A percentile compares a stretch with the other conserved stretches of the same genome.
These are phyloP conservation scores for Metarhizium guizhouense DNA, from an alignment of 2,329 filamentous ascomycete genomes.

Conservation along the genomic window DNA sequence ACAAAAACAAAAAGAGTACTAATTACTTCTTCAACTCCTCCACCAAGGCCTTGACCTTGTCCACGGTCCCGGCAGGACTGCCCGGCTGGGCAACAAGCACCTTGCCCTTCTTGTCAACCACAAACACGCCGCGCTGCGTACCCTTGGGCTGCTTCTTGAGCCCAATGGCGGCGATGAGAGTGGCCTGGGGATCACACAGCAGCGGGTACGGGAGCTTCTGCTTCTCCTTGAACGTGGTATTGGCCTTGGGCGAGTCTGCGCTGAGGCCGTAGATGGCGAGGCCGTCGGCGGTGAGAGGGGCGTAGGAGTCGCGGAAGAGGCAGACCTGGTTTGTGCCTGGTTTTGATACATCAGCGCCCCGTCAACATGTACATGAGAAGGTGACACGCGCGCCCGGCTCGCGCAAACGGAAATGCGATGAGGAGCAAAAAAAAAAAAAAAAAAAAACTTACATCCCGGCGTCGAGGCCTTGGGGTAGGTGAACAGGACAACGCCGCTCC, in stretches of 20 bases:
- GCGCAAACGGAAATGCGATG: not conserved
- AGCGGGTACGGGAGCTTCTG: constrained; percentile 83
- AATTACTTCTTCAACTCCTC: constrained; percentile 26
- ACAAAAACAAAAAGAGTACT: not conserved
- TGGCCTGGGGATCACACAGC: constrained; percentile 69
- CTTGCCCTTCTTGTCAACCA: constrained; percentile 73
- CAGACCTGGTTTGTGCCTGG: constrained; percentile 88
- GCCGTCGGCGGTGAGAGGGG: constrained; percentile 65
- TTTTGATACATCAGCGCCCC: constrained; percentile 4
- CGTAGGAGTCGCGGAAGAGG: constrained; percentile 82
- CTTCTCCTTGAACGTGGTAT: constrained; percentile 87
- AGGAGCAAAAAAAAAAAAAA: not conserved
- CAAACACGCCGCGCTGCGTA: constrained; percentile 80
- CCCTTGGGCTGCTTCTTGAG: constrained; percentile 76
- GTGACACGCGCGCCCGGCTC: no score
- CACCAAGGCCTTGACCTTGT: constrained; percentile 66
- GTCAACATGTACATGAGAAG: constrained; percentile 4
- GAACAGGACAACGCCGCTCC: constrained; percentile 81
- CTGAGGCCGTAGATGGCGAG: constrained; percentile 86
- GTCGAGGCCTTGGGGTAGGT: constrained; percentile 95
- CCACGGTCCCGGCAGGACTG: constrained; percentile 67
- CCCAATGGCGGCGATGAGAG: constrained; percentile 78
- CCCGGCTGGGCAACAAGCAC: constrained; percentile 68
- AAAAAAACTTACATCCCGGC: constrained; percentile 69
- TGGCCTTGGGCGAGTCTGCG: constrained; percentile 79